These are phyloP conservation scores for Setaria viridis DNA, from an alignment of 202 grass and related monocot genomes.

Conservation along the genomic window DNA sequence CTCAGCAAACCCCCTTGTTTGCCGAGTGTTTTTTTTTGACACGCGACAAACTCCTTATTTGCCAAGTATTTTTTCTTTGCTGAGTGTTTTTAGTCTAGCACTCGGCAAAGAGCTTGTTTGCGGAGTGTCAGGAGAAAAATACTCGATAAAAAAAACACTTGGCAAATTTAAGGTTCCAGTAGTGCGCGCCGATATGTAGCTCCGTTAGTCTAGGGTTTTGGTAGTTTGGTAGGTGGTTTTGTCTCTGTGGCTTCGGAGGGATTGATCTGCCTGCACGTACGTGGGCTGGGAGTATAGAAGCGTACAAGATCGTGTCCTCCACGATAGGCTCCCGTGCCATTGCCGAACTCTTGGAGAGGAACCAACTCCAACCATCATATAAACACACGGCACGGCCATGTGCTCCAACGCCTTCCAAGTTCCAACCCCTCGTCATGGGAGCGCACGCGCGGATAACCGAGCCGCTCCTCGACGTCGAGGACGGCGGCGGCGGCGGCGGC, in stretches of 20 bases:
- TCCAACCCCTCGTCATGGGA: conserved; percentile 5
- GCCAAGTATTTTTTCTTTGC: no score
- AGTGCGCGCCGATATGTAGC: background rate
- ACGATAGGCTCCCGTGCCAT: background rate
- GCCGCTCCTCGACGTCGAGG: background rate
- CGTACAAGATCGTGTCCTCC: background rate
- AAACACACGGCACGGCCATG: background rate
- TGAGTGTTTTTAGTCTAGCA: no score
- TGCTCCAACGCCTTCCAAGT: background rate
- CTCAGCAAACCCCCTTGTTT: no score
- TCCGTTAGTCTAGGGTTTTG: background rate
- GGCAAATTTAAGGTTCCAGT: no score
- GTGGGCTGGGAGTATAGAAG: no score
- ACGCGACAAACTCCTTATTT: no score
- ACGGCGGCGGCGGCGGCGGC: background rate
- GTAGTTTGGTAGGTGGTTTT: background rate
- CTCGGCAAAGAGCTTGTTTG: no score
- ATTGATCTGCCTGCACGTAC: no score
- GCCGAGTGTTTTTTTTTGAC: no score
- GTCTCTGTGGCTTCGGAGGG: background rate
- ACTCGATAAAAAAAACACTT: no score
- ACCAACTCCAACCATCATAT: background rate
- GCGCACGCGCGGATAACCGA: background rate
- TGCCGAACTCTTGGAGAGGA: background rate
- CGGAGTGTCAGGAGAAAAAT: no score